These are phyloP conservation scores for Xylaria sp. DNA, from an alignment of 2,329 filamentous ascomycete genomes.

Conservation along the genomic window DNA sequence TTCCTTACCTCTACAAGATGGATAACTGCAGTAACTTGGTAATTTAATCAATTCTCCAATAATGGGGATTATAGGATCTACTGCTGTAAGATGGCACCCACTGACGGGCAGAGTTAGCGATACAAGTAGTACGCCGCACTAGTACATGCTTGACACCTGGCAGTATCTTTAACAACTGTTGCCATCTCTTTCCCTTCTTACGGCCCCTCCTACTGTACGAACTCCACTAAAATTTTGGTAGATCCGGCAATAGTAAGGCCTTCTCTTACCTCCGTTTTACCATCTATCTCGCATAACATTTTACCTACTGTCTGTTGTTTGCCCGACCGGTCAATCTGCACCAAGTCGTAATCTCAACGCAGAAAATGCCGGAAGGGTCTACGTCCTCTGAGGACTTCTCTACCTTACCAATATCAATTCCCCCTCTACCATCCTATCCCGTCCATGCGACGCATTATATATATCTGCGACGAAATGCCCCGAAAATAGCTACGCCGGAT, in stretches of 20 bases:
- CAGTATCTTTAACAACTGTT: not conserved
- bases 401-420: slow-evolving; percentile 75
- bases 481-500: slow-evolving; percentile 78
- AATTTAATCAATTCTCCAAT: too few species aligned
- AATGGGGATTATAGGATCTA: too few species aligned
- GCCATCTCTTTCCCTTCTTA: not conserved
- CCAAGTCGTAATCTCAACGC: not conserved
- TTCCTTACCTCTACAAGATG: too few species aligned
- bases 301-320: not conserved
- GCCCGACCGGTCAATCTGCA: not conserved
- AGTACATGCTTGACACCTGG: slow-evolving; percentile 8
- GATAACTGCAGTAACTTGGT: too few species aligned
- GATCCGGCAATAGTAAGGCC: not conserved
- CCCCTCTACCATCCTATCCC: slow-evolving; percentile 70
- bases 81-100: too few species aligned
- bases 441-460: slow-evolving; percentile 79
- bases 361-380: slow-evolving; percentile 51
- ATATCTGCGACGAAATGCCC: slow-evolving; percentile 85
- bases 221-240: slow-evolving; percentile 28
- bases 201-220: not conserved
- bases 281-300: not conserved
- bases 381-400: slow-evolving; percentile 71
- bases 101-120: too few species aligned
- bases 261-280: not conserved
- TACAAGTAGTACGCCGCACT: too few species aligned